Evolutionary conservation across 176 grass and related monocot species (phyloP).

Genomic region (Raddia guianensis): DNA sequence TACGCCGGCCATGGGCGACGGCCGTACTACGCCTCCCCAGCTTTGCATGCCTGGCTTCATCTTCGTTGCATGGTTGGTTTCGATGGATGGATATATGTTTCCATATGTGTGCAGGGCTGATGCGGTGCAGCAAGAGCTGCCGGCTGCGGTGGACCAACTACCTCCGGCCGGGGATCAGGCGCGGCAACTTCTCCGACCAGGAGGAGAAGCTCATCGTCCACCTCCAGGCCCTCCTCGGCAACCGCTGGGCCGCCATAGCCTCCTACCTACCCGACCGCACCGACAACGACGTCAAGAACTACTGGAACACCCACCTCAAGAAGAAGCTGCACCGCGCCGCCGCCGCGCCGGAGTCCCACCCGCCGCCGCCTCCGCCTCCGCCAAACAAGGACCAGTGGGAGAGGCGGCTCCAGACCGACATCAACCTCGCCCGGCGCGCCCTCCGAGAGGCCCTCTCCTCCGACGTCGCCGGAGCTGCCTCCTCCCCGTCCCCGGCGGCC

Average conservation of each 20-base stretch:
- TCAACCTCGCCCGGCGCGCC: constrained; percentile 64
- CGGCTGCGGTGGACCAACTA: constrained; percentile 92
- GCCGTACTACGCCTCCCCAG: not conserved
- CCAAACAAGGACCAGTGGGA: constrained; percentile 70
- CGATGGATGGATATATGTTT: too few relatives aligned
- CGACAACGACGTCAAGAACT: constrained; percentile 88
- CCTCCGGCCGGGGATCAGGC: constrained; percentile 75
- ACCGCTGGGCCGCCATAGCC: constrained; percentile 87
- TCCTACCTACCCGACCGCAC: constrained; percentile 76
- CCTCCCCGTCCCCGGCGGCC: not conserved
- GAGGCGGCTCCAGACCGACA: constrained; percentile 72
- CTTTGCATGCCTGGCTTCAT: not conserved
- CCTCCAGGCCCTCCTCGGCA: constrained; percentile 87
- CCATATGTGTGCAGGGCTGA: constrained; percentile 41
- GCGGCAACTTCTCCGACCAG: constrained; percentile 67
- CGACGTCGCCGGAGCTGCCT: not conserved
- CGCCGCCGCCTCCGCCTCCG: not conserved
- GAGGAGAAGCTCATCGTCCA: constrained; percentile 82
- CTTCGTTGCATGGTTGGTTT: not conserved
- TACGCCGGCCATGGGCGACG: not conserved
- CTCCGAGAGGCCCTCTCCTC: constrained; percentile 65
- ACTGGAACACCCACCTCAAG: constrained; percentile 78
- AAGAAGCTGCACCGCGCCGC: constrained; percentile 46
- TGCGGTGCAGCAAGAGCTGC: constrained; percentile 88
- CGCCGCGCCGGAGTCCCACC: not conserved